phyloP scores from a whole-genome alignment of 1,284 basidiomycete species.

The Microstroma glucosiphilum region DNA sequence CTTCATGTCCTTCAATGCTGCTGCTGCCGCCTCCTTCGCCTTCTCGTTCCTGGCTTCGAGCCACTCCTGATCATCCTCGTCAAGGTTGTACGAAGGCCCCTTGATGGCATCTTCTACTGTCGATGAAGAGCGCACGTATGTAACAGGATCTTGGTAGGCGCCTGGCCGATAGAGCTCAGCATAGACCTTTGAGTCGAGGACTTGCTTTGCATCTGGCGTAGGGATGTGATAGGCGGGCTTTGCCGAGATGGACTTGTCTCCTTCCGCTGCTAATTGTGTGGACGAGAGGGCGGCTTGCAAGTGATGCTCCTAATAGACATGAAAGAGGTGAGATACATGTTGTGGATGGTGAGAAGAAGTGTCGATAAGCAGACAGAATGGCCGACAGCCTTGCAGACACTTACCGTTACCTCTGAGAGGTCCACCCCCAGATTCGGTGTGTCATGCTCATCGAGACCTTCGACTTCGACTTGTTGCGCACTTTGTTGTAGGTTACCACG shows the following conservation, averaged over 20 bases:
- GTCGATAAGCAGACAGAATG: too few relatives aligned
- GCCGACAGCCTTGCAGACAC: background rate
- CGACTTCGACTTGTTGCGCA: constrained; percentile 1
- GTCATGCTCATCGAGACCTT: constrained; percentile 3
- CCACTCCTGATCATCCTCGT: constrained; percentile 93
- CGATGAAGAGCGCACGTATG: constrained; percentile 77
- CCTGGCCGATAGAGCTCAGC: constrained; percentile 38
- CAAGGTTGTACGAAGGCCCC: constrained; percentile 80
- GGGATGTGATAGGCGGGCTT: constrained; percentile 48
- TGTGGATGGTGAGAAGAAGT: background rate
- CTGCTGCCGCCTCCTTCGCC: constrained; percentile 75
- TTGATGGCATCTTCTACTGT: constrained; percentile 73
- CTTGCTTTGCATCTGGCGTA: constrained; percentile 42
- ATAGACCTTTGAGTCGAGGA: constrained; percentile 33
- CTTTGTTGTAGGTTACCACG: constrained; percentile 8
- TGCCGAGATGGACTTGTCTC: constrained; percentile 18
- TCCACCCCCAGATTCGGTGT: constrained; percentile 3
- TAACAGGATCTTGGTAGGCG: constrained; percentile 52
- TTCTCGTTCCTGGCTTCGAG: constrained; percentile 83
- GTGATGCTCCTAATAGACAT: constrained; percentile 36
- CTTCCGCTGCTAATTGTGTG: constrained; percentile 38
- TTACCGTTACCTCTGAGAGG: constrained; percentile 7
- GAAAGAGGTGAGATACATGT: background rate
- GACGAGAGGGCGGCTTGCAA: constrained; percentile 49
- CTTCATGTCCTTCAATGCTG: constrained; percentile 61